Evolutionary conservation across 768 basidiomycete species (phyloP), one percentile per base, ranked within the genome.

Genomic region (Flagelloscypha sp.): DNA sequence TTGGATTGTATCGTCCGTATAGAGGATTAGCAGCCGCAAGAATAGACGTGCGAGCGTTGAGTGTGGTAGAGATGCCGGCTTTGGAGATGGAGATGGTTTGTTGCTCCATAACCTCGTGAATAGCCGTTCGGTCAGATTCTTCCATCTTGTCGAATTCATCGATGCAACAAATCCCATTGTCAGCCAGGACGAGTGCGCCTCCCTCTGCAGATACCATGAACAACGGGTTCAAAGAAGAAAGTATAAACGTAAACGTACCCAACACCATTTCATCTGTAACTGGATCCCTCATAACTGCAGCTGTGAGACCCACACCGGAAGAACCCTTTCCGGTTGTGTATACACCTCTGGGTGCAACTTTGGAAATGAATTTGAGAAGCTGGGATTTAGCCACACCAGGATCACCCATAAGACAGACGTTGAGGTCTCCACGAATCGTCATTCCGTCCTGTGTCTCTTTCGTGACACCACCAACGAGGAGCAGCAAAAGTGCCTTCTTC

Each of bases 71-170:
- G 53, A 99, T 99, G 16, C 95, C 95, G 4, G 95, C 95, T 60
- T 98, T 99, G 27, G 95, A 95, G 44, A 99, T 99, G 3, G 94
- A 98, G 38, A 99, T 97, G 0, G 95, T 99, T 62, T 99, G 95
- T 58, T 98, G 95, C 61, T 98, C 94, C 95, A 99, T 99, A 41
- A 99, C 95, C 71, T 99, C 95, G 63, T 99, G 95, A 43, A 99
- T 98, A 10, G 95, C 89, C 2, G 95, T 98, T 47, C 95, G 72
- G 57, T 98, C 95, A 1, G 88, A 58, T 61, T 99, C 95, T 47
- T 98, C 95, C 95, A 99, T 99, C 58, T 99, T 98, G 66, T 99
- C 95, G 53, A 99, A 99, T 55, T 99, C 95, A 47, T 99, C 95
- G 44, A 99, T 99, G 58, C 94, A 98, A 65, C 93, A 97, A 51